A percentile compares a stretch with the other conserved stretches of the same genome.
Conservation (phyloP, 2,329 filamentous ascomycete species). For the Diaporthe helianthi region DNA sequence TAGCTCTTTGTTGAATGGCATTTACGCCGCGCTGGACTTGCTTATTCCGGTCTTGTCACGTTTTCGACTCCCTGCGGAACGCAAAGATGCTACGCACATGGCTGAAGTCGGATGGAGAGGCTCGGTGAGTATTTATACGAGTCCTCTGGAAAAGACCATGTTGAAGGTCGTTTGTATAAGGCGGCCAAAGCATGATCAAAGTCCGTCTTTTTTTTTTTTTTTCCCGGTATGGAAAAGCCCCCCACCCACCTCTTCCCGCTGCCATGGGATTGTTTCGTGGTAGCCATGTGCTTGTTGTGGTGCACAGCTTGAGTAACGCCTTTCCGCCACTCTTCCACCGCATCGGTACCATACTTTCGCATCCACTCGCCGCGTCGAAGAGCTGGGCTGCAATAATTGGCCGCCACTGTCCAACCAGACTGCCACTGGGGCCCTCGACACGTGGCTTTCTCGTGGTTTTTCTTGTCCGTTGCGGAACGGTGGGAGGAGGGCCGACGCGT, state of each 20-base stretch:
- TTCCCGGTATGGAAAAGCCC: background rate
- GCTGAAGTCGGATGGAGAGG: conserved; percentile 8
- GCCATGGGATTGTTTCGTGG: conserved; percentile 8
- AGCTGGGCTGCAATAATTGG: conserved; percentile 37
- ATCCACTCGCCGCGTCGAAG: conserved; percentile 30
- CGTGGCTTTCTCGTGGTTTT: conserved; percentile 35
- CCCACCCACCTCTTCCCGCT: conserved; percentile 12
- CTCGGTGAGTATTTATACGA: conserved; percentile 21
- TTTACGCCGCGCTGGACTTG: background rate
- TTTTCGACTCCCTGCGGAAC: conserved; percentile 10
- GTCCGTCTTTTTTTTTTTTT: too few relatives aligned
- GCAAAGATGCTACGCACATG: background rate
- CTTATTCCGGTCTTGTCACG: background rate
- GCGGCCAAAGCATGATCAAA: conserved; percentile 1
- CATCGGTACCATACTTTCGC: conserved; percentile 28
- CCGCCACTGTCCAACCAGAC: conserved; percentile 39
- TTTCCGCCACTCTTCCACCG: conserved; percentile 24
- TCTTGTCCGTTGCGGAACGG: conserved; percentile 20
- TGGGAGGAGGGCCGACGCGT: conserved; percentile 12
- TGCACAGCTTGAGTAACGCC: conserved; percentile 26
- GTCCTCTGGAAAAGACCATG: background rate
- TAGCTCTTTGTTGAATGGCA: background rate
- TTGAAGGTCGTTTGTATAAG: background rate
- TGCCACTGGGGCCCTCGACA: conserved; percentile 4
- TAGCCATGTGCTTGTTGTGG: conserved; percentile 23